Base-by-base conservation (phyloP, 225 moss, liverwort and hornwort genomes). In the Anthoceros angustus region DNA sequence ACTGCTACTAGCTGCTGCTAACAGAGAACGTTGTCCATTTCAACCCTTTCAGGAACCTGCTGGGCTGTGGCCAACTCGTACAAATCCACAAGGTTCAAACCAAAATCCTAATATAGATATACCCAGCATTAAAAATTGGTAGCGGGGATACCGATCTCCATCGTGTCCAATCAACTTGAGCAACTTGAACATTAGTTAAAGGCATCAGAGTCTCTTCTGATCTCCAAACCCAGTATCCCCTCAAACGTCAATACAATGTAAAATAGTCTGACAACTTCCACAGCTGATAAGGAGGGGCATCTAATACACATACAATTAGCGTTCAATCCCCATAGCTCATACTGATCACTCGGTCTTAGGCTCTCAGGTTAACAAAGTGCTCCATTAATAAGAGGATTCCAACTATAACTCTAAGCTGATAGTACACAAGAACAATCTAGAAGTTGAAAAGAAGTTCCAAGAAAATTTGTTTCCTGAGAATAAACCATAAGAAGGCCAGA, bases 381-480 rank as follows among this genome's bases (percentile, higher is more conserved):
- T 55, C 55, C 55, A 55, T 18, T 55, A 18, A 55, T 55, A 23
- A 18, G 55, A 55, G 16, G 55, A 55, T 55, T 55, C 55, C 55
- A 55, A 4, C 23, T 55, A 32, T 4, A 18, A 55, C 55, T 23
- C 55, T 55, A 55, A 1, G 55, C 55, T 55, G 55, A 55, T 55
- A 55, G n/a, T 55, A 55, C 55, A 55, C 55, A 5, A 55, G 5
- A 55, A 23, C 12, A 55, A 55, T 55, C 55, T 55, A 55, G 55
- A 55, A 12, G n/a, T 55, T 23, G n/a, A 55, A 18, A 55, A 7
- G 55, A 50, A 11, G 16, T 50, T 50, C 49, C 49, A 50, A 50
- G 49, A 55, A 55, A 55, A 55, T 55, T 55, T 55, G 55, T 55
- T 23, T 55, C 55, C 55, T 55, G 55, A 55, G 55, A 18, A 55